Conservation (phyloP, 257 asterid genomes). For the Thymus quinquecostatus region DNA sequence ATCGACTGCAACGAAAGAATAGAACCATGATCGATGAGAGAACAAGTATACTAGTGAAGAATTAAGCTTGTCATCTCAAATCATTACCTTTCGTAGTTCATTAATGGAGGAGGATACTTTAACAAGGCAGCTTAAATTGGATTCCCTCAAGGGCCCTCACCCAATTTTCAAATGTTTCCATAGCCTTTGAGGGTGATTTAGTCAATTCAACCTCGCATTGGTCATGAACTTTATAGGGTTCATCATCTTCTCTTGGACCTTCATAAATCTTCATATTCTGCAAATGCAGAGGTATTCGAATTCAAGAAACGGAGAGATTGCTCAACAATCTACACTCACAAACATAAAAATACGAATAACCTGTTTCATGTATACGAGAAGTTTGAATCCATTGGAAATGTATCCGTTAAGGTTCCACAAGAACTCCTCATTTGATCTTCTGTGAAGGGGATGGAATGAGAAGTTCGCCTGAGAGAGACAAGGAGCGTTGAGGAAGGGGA, state of each 20-base stretch:
- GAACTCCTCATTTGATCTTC: background rate
- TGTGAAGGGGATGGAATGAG: conserved; percentile 11
- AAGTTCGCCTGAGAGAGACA: conserved; percentile 41
- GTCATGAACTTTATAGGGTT: background rate
- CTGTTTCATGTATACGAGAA: conserved; percentile 38
- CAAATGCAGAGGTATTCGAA: conserved; percentile 23
- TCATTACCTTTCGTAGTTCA: conserved; percentile 38
- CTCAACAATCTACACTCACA: no score
- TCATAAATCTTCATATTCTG: conserved; percentile 49
- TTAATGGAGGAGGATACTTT: conserved; percentile 31
- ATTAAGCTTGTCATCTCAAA: background rate
- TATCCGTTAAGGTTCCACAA: conserved; percentile 31
- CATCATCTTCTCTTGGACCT: conserved; percentile 31
- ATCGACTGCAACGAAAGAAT: conserved; percentile 34
- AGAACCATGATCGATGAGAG: conserved; percentile 10
- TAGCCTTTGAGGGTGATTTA: conserved; percentile 31
- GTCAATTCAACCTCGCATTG: conserved; percentile 36
- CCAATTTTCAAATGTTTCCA: conserved; percentile 42
- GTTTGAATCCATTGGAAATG: conserved; percentile 25
- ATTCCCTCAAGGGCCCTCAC: conserved; percentile 25
- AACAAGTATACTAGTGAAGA: no score
- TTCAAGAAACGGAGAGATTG: no score
- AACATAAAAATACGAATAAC: conserved; percentile 7
- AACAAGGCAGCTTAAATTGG: conserved; percentile 33
- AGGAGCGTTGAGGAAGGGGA: conserved; percentile 39